Conservation (phyloP, 2,329 filamentous ascomycete species). For the Akanthomyces dipterigenus region DNA sequence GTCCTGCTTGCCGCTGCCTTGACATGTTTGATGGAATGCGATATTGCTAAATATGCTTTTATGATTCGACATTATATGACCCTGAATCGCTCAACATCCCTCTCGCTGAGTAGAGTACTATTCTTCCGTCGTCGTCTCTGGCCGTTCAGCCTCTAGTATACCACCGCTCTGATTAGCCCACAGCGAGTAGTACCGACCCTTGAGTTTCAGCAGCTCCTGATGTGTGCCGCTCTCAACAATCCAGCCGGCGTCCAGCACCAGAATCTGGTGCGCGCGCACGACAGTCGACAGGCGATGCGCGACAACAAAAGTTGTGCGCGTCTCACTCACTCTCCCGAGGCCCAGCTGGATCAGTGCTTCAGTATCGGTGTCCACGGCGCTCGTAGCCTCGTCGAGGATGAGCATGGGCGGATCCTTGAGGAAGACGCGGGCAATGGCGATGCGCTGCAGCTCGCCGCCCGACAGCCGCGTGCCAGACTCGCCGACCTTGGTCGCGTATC, state of each 20-base stretch:
- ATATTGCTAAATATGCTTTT: no score
- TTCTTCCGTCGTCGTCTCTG: background rate
- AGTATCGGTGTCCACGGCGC: conserved; percentile 58
- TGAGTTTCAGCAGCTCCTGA: conserved; percentile 34
- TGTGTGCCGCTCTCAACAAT: conserved; percentile 47
- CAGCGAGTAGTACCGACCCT: conserved; percentile 44
- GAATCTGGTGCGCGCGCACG: conserved; percentile 46
- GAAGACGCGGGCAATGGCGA: conserved; percentile 57
- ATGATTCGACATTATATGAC: no score
- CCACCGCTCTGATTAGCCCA: conserved; percentile 40
- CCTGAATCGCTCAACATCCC: background rate
- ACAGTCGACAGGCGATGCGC: conserved; percentile 54
- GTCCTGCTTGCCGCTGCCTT: no score
- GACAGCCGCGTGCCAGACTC: conserved; percentile 48
- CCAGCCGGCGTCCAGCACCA: conserved; percentile 45
- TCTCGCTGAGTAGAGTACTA: background rate
- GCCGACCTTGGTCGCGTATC: conserved; percentile 46
- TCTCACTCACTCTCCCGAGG: conserved; percentile 39
- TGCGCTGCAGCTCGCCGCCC: conserved; percentile 54
- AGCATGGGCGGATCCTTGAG: conserved; percentile 64
- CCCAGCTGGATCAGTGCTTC: conserved; percentile 52
- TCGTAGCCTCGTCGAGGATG: conserved; percentile 66
- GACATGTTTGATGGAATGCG: no score
- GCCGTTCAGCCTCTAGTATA: background rate
- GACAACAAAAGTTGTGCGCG: conserved; percentile 47